Evolutionary conservation across 2,329 filamentous ascomycete species (phyloP), one percentile per base, ranked within the genome.

Genomic region (Chrysoporthe puriensis): DNA sequence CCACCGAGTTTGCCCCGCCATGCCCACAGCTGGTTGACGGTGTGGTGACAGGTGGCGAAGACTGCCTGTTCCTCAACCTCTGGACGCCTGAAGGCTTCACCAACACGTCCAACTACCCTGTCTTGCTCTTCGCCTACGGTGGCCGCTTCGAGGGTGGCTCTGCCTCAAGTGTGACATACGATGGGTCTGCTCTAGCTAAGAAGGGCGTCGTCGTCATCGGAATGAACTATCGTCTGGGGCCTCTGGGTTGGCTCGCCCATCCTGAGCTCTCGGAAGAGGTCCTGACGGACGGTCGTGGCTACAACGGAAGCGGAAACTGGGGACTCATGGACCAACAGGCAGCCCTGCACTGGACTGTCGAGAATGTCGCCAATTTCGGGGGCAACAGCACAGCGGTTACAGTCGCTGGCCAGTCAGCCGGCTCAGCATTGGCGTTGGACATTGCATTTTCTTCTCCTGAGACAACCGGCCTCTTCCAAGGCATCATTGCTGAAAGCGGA

Each of bases 171-270:
- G 72, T 76, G 0, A 83, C 89, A 69, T 81, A 85, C 68, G 84
- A 91, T 72, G 89, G 85, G 0, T 82, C 80, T 2, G 85, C 84
- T 1, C 76, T 92, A 46, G 81, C 91, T 57, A 72, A 79, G 62
- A 88, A 88, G 0, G 84, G 85, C n/a, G 88, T 93, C 34, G 79
- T 94, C 0, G 86, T 93, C 0, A 90, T 94, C 1, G 89, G 83
- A 13, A 85, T 92, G 77, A 94, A 93, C 77, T 94, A 94, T 74
- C 88, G 91, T 4, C 90, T 94, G 14, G 91, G 91, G 0, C 84
- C 86, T 0, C 93, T 88, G 71, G 91, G 92, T 0, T 94, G 93
- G 74, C 81, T 94, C 9, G 86, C 87, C 1, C 82, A 87, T 64
- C 79, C 85, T n/a, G 84, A 90, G 72, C 74, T 71, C 71, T 84